Base-by-base conservation (phyloP, 768 basidiomycete genomes). In the Hygrocybe coccinea region DNA sequence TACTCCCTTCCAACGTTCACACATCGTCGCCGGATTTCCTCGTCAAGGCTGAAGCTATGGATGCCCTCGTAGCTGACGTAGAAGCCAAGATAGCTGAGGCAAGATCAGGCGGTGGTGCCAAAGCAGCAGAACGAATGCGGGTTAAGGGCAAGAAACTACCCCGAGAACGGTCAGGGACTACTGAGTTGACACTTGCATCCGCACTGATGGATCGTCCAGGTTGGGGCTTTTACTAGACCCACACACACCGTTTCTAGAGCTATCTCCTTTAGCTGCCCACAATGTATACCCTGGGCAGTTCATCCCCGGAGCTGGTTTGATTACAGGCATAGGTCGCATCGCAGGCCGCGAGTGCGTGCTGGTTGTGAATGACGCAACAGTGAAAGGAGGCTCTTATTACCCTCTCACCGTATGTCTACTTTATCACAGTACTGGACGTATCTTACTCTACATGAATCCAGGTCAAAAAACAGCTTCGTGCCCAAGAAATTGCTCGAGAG, bases 391-490 rank as follows among this genome's bases (percentile, higher is more conserved):
- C 7, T 89, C 89, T 0, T 95, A 95, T 69, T 91, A 92, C 65
- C 93, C 91, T 19, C 70, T 94, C 49, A 93, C 91, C 14, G 90
- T 84, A 58, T 55, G 76, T 24, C 64, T 1, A 21, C 10, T 22
- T 41, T 11, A 46, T 35, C 35, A 55, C 39, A 19, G 17, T 10
- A 44, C 15, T 43, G 5, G 34, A n/a, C 10, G 48, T 9, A 5
- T 15, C 24, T 14, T 2, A 15, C 35, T 25, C 38, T 9, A 2
- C 56, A 51, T 59, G 2, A 21, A 24, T 14, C 29, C 54, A 87
- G 82, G 89, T 97, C 62, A 97, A 97, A 83, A 97, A 97, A 68
- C 94, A 97, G 62, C 71, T 97, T 22, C 83, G 94, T 17, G 95
- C 94, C 0, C 94, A 97, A 66, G 91, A 97, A 67, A 86, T 97